Evolutionary conservation across 768 basidiomycete species (phyloP).

Genomic region (Rhodosporidiobolus sp.): DNA sequence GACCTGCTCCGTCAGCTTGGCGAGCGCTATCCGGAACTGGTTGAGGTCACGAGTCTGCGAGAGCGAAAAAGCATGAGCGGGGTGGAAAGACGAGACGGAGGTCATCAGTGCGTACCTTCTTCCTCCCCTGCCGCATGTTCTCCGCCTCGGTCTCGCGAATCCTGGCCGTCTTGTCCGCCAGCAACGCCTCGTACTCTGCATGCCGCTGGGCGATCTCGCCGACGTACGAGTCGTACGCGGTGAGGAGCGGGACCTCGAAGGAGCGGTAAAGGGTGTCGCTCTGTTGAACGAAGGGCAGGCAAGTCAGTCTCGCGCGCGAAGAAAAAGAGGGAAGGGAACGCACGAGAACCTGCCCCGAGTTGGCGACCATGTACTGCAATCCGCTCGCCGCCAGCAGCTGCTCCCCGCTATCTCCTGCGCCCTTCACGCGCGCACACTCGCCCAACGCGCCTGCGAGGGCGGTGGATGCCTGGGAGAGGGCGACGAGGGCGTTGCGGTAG

Average conservation of each 20-base stretch:
- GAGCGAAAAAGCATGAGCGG: background rate
- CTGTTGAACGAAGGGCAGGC: background rate
- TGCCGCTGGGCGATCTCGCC: conserved; percentile 30
- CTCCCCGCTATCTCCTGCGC: conserved; percentile 36
- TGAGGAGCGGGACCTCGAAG: conserved; percentile 39
- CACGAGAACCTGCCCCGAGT: conserved; percentile 30
- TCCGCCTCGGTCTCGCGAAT: conserved; percentile 41
- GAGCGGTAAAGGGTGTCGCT: conserved; percentile 40
- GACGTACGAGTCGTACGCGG: conserved; percentile 37
- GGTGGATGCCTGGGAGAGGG: conserved; percentile 31
- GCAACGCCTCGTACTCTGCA: conserved; percentile 36
- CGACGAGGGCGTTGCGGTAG: conserved; percentile 38
- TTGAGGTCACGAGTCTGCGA: conserved; percentile 32
- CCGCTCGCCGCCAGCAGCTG: conserved; percentile 35
- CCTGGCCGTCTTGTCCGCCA: conserved; percentile 32
- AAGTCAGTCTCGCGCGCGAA: background rate
- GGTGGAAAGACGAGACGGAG: too few relatives aligned
- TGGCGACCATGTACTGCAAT: conserved; percentile 40
- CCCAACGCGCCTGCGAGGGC: conserved; percentile 32
- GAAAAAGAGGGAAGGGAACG: background rate
- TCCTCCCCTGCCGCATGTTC: conserved; percentile 35
- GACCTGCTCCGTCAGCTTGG: conserved; percentile 40
- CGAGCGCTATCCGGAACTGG: conserved; percentile 36
- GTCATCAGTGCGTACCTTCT: conserved; percentile 20
- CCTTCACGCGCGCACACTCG: conserved; percentile 39